Evolutionary conservation across 108 stramenopile genomes (phyloP).

Genomic region (Ochromonas danica): DNA sequence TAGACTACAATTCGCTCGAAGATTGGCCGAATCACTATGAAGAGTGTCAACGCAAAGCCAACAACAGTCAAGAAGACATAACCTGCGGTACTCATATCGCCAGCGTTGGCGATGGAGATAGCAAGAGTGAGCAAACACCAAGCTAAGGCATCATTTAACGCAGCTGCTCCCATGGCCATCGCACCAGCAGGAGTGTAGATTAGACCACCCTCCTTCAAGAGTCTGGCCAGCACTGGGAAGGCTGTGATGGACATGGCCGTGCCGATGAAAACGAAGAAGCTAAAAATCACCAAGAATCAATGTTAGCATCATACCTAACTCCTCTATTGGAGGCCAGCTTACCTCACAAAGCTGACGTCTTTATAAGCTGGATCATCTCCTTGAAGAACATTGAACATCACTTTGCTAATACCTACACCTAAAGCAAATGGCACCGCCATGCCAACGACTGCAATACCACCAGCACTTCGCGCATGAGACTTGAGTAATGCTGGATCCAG

Average conservation of each 20-base stretch:
- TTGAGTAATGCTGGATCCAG: constrained; percentile 37
- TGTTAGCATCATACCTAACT: too few relatives aligned
- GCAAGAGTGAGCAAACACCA: constrained; percentile 46
- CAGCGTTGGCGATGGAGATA: constrained; percentile 42
- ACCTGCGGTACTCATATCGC: constrained; percentile 35
- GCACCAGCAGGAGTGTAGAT: constrained; percentile 45
- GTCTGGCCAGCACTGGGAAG: constrained; percentile 47
- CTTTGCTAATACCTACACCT: constrained; percentile 21
- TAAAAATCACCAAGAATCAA: too few relatives aligned
- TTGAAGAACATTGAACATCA: constrained; percentile 29
- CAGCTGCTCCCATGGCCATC: constrained; percentile 41
- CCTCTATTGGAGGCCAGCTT: too few relatives aligned
- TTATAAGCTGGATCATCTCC: constrained; percentile 9
- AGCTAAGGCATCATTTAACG: constrained; percentile 46
- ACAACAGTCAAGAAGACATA: constrained; percentile 41
- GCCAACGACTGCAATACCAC: constrained; percentile 41
- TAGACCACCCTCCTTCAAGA: constrained; percentile 43
- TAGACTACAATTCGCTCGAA: constrained; percentile 37
- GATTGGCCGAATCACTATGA: constrained; percentile 25
- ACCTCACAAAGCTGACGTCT: constrained; percentile 9
- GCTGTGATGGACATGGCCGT: constrained; percentile 50
- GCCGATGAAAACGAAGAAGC: constrained; percentile 41
- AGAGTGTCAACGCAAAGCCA: constrained; percentile 30
- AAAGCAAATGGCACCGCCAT: constrained; percentile 39
- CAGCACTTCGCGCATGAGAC: constrained; percentile 41